Percentiles rank a stretch among this genome's conserved stretches.
These are phyloP conservation scores for Lepraria neglecta DNA, from an alignment of 495 filamentous ascomycete species.

Conservation along the genomic window DNA sequence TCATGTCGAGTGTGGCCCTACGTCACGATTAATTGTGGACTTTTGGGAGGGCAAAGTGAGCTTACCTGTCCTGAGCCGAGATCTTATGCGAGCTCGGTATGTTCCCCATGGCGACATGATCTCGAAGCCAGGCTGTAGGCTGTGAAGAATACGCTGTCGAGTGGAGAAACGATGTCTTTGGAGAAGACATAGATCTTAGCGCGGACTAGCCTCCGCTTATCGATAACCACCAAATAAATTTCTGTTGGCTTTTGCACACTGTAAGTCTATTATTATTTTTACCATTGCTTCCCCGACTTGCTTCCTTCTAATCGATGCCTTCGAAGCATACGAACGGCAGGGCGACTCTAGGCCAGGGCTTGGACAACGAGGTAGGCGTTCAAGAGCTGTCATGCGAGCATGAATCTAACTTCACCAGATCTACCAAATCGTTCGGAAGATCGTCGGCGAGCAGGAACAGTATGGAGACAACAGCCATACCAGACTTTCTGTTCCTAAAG, in stretches of 20 bases:
- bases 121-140: constrained; percentile 10
- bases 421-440: constrained; percentile 68
- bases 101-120: constrained; percentile 56
- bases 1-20: constrained; percentile 93
- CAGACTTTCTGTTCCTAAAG: constrained; percentile 50
- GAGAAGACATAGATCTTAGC: not conserved
- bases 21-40: not conserved
- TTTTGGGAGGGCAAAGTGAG: not conserved
- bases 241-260: not conserved
- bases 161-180: not conserved
- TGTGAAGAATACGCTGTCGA: not conserved
- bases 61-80: constrained; percentile 64
- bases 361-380: constrained; percentile 49
- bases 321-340: constrained; percentile 39
- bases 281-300: not conserved
- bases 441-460: constrained; percentile 56
- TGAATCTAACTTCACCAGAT: constrained; percentile 40
- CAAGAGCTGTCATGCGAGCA: not conserved
- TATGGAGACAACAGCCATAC: constrained; percentile 39
- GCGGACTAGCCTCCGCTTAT: constrained; percentile 14
- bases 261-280: not conserved
- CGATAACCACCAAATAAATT: constrained; percentile 13
- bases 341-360: constrained; percentile 45
- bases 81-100: constrained; percentile 59
- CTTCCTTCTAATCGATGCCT: constrained; percentile 23